Evolutionary conservation across 441 rosid genomes (phyloP).

Genomic region (Codiaeum variegatum): DNA sequence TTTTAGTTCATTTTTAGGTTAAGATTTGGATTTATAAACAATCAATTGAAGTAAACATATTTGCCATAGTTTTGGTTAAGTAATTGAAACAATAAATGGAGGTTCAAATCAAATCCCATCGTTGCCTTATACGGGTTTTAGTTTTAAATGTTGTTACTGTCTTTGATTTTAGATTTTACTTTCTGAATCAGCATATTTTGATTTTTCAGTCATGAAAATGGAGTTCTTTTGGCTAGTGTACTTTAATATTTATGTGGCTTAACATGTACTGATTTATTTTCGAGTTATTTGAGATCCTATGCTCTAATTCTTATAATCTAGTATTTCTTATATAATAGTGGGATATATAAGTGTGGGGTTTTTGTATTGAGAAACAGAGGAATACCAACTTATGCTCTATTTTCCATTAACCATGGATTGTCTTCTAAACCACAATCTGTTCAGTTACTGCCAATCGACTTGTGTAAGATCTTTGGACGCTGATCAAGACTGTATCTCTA

Average conservation of each 20-base stretch:
- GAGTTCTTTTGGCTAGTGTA: background rate
- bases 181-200: background rate
- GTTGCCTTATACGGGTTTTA: background rate
- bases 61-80: background rate
- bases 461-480: background rate
- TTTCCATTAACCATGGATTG: background rate
- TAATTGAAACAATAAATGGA: no score
- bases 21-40: slow-evolving; percentile 1
- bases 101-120: background rate
- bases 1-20: background rate
- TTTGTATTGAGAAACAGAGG: background rate
- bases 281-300: background rate
- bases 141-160: background rate
- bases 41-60: background rate
- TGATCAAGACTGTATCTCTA: background rate
- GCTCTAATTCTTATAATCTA: background rate
- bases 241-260: background rate
- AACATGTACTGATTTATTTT: background rate
- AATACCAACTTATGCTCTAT: background rate
- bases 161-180: background rate
- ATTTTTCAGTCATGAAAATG: background rate
- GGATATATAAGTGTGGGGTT: background rate
- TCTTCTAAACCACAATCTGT: background rate
- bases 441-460: background rate
- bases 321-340: background rate